phyloP scores from a whole-genome alignment of 495 filamentous ascomycete species.

The Lepraria neglecta region DNA sequence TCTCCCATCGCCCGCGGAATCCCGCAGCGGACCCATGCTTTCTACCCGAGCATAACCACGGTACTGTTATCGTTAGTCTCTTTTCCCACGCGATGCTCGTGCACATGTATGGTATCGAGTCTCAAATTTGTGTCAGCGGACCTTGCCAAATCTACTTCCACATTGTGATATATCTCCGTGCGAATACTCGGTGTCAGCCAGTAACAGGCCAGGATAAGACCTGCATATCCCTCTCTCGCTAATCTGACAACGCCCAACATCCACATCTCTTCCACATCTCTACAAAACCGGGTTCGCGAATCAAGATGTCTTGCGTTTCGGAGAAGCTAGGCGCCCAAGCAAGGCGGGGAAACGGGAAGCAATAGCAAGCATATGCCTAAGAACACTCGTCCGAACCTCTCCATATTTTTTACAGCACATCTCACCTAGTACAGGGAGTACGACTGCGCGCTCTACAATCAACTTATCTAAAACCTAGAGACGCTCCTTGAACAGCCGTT shows the following conservation, averaged over 20 bases:
- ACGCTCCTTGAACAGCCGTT: no score
- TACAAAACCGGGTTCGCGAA: not conserved
- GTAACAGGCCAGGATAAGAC: no score
- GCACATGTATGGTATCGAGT: not conserved
- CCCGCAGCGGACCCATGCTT: conserved; percentile 6
- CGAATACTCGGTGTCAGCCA: not conserved
- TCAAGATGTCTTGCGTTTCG: not conserved
- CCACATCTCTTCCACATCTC: not conserved
- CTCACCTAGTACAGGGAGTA: no score
- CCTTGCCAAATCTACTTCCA: not conserved
- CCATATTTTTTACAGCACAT: no score
- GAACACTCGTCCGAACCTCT: no score
- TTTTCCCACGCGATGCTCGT: not conserved
- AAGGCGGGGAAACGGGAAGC: not conserved
- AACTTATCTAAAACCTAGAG: no score
- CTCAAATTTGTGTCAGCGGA: not conserved
- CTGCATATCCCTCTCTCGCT: not conserved
- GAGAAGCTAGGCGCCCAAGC: not conserved
- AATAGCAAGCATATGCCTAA: no score
- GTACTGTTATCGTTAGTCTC: not conserved
- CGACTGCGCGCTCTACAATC: no score
- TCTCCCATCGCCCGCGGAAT: conserved; percentile 5
- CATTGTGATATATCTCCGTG: not conserved
- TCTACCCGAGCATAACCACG: conserved; percentile 15
- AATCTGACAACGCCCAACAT: not conserved